Evolutionary conservation across 2,329 filamentous ascomycete genomes (phyloP), one percentile per base, ranked within the genome.

Genomic region (Fusarium chlamydosporum): DNA sequence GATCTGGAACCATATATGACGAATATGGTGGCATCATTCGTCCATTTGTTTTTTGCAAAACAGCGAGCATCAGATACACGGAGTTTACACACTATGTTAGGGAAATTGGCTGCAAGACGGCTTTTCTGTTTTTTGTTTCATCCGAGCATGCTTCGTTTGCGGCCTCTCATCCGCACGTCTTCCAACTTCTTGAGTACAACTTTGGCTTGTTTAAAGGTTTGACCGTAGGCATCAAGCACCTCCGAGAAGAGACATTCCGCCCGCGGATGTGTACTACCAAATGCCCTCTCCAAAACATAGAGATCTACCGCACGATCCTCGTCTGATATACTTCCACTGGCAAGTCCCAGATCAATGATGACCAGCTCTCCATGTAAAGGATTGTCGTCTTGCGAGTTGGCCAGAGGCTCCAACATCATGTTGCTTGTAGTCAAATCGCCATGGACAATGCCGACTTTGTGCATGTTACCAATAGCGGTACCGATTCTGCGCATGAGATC

Each of bases 391-490:
- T 72, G 68, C 7, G 69, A 55, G 7, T 52, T 70, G 13, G 69
- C 73, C n/a, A 71, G 52, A 20, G 75, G 75, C 15, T 84, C 83
- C 71, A 98, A 77, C 91, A 99, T 97, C 82, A 99, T 86, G 80
- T 99, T 99, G 81, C 94, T 97, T 68, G 94, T 99, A 64, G 96
- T 99, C 81, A 99, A 81, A 82, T 99, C 96, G 40, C 96, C 96
- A 82, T 99, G 96, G 61, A 97, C 89, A 57, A 98, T 88, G 16
- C 95, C 95, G n/a, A 89, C 85, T 56, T 85, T 86, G 83, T 99
- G 96, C 83, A 99, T 82, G 56, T 79, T 85, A 9, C 92, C 94
- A 16, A 97, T 87, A 3, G 90, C 89, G 7, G 78, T 76, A 1
- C 93, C 94, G 62, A 97, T 89, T 67, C 87, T 84, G 46, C 84